Base-by-base conservation (phyloP, 2,329 filamentous ascomycete species). In the Clonostachys rosea region DNA sequence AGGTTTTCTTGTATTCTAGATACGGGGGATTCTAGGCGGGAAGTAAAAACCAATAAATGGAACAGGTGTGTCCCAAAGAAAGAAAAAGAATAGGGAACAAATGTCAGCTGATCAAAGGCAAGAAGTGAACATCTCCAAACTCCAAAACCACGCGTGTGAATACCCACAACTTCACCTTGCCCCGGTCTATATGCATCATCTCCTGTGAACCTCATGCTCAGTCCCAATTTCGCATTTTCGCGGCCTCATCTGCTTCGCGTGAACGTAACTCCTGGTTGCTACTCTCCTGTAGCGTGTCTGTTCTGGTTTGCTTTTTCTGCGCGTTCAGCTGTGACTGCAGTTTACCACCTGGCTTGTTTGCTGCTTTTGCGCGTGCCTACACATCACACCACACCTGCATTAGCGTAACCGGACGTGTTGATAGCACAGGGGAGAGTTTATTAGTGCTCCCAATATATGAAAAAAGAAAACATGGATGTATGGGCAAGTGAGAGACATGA, bases 281-380 rank as follows among this genome's bases (percentile, higher is more conserved):
- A 5, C 75, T 79, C 53, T 87, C 78, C 52, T 83, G 81, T 43
- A 95, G 70, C 2, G 83, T 84, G 50, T 86, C 81, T 33, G 70
- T 74, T 46, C 83, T 77, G 9, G 86, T 90, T 69, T 89, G 82
- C 56, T 81, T 83, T 69, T 87, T 88, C 68, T 95, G 87, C 35
- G 83, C 84, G 47, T 84, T 79, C 13, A 96, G 73, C 60, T 91
- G 84, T 34, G 75, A 69, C 34, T 79, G 78, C 12, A 95, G 73
- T 61, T 90, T 91, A 14, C 88, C 84, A 56, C 82, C 81, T 42
- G 69, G 69, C 66, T 71, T 82, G 49, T 66, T 69, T 42, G 75
- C 62, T 34, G 79, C 78, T 55, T 83, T 80, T 17, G 83, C 83
- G 53, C 89, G 79, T 61, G 85, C 84, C 87, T 91, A 47, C 17